Evolutionary conservation across 2,329 filamentous ascomycete genomes (phyloP).

Genomic region (Trichoderma breve): DNA sequence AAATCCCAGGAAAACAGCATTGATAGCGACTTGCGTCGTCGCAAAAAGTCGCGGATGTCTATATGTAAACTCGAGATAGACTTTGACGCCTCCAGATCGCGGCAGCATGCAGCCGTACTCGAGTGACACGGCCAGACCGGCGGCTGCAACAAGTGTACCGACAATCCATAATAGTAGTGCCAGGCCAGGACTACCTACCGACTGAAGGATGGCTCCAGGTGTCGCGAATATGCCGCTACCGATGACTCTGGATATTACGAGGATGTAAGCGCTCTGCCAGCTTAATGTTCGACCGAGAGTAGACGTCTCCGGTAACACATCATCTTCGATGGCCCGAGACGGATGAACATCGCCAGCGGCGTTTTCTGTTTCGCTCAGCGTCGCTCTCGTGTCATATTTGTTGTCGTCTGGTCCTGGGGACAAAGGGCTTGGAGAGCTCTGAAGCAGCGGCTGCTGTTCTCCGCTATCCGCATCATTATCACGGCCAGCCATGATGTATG

Average conservation of each 20-base stretch:
- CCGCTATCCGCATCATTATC: not conserved
- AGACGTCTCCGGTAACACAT: slow-evolving; percentile 58
- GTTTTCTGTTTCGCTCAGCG: slow-evolving; percentile 7
- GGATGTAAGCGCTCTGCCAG: slow-evolving; percentile 63
- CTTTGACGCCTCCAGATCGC: slow-evolving; percentile 65
- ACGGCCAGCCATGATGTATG: slow-evolving; percentile 17
- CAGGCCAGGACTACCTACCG: slow-evolving; percentile 64
- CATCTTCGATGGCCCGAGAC: slow-evolving; percentile 49
- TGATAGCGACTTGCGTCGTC: slow-evolving; percentile 61
- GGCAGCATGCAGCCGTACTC: slow-evolving; percentile 72
- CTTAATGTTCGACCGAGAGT: slow-evolving; percentile 57
- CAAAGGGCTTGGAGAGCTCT: not conserved
- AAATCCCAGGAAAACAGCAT: slow-evolving; percentile 63
- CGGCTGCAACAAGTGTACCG: slow-evolving; percentile 60
- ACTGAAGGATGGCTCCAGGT: slow-evolving; percentile 63
- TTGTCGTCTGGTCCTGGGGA: not conserved
- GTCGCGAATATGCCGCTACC: slow-evolving; percentile 72
- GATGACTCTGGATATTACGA: slow-evolving; percentile 67
- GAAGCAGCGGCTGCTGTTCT: slow-evolving; percentile 17
- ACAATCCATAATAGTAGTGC: slow-evolving; percentile 62
- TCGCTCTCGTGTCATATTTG: slow-evolving; percentile 12
- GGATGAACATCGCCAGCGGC: not conserved
- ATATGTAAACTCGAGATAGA: slow-evolving; percentile 70
- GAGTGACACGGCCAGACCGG: slow-evolving; percentile 59
- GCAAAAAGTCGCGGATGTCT: slow-evolving; percentile 61